Conservation (phyloP, 371 early-diverging fungal genomes). For the Mortierella sp. region DNA sequence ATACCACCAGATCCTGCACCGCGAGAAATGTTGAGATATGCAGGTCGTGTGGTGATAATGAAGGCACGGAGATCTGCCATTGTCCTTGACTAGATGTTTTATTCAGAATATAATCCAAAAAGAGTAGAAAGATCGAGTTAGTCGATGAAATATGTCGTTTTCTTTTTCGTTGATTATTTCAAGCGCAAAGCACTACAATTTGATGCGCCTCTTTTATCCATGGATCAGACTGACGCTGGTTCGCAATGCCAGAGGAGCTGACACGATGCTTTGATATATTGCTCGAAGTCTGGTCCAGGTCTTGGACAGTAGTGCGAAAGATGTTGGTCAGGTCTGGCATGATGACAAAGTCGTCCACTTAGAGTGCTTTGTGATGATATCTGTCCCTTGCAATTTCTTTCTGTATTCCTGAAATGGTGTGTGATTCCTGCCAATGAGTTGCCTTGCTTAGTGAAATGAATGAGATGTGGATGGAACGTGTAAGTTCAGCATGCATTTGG, state of each 20-base stretch:
- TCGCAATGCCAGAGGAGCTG: not conserved
- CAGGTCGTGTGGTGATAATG: constrained; percentile 49
- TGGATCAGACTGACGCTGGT: constrained; percentile 21
- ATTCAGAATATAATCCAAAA: not conserved
- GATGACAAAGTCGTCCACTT: constrained; percentile 8
- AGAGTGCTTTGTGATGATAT: not conserved
- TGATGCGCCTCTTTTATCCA: constrained; percentile 54
- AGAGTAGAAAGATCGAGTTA: not conserved
- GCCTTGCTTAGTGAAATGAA: too few species aligned
- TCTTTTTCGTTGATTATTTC: not conserved
- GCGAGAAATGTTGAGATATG: constrained; percentile 48
- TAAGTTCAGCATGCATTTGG: too few species aligned
- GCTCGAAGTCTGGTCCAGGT: constrained; percentile 35
- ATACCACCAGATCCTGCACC: constrained; percentile 11
- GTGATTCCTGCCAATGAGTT: too few species aligned
- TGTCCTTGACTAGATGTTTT: constrained; percentile 36
- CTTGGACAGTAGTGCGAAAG: constrained; percentile 52
- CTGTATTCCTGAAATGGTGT: too few species aligned
- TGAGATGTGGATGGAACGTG: too few species aligned
- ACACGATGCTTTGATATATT: not conserved
- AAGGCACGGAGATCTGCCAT: constrained; percentile 51
- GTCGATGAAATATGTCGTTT: not conserved
- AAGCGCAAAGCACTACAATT: constrained; percentile 22
- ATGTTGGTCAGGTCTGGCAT: constrained; percentile 55
- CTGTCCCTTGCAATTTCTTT: too few species aligned